Evolutionary conservation across 1,284 basidiomycete species (phyloP), one percentile per base, ranked within the genome.

Genomic region (Sphaerobolus stellatus): DNA sequence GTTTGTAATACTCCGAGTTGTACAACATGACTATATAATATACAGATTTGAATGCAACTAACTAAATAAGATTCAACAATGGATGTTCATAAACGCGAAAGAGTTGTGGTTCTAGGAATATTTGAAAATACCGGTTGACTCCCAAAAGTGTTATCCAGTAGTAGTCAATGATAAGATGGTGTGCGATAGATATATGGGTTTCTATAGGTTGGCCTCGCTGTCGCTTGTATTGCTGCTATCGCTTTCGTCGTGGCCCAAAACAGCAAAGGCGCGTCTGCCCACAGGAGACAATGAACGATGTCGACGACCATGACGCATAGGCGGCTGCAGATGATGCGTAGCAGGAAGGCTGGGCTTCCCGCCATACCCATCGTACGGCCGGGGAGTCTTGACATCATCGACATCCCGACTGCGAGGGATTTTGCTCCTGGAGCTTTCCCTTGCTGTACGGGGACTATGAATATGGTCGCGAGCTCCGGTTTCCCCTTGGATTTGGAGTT

Each of bases 181-280:
- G n/a, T n/a, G n/a, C n/a, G n/a, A n/a, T n/a, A n/a, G n/a, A n/a
- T n/a, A 2, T 34, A 24, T 38, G 28, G 36, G 36, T 18, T 14
- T 22, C 43, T 34, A 54, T 16, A 38, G 36, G 20, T 48, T 20
- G 25, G 62, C 57, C 58, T 89, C 87, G 57, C 78, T 84, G 63
- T 90, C 88, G 59, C 88, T 90, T 18, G 87, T 77, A 62, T 84
- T 86, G 64, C 87, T 90, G n/a, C n/a, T n/a, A 62, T 93, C 92
- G 54, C 88, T 92, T 68, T 94, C 92, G 66, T 94, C 92, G 47
- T 90, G 86, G 1, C 90, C 90, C 82, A 84, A 89, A 18, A 89
- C 89, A 52, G 88, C 86, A 63, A 92, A 90, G 34, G 88, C 87
- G 27, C 83, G 72, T 47, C 76, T 78, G 38, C 77, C 75, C 30